A percentile compares a stretch with the other conserved stretches of the same genome.
phyloP scores from a whole-genome alignment of 441 rosid genomes.

The Metrosideros polymorpha region DNA sequence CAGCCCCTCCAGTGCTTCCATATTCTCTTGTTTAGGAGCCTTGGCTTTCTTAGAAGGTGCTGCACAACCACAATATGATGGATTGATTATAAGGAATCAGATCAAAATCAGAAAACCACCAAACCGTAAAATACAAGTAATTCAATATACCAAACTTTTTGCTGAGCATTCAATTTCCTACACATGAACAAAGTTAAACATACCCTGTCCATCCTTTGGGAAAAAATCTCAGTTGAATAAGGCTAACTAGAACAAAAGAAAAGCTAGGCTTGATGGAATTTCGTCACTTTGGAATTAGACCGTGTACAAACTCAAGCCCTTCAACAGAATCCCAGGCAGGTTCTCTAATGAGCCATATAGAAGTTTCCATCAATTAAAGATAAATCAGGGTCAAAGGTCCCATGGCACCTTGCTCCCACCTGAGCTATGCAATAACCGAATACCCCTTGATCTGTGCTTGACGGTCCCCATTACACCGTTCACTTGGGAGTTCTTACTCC shows the following conservation, averaged over 20 bases:
- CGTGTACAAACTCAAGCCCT: not conserved
- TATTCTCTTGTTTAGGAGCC: constrained; percentile 37
- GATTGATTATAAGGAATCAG: constrained; percentile 5
- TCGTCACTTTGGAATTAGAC: not conserved
- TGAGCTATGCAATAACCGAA: not conserved
- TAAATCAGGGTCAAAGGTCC: not conserved
- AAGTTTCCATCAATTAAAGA: not conserved
- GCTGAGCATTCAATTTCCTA: not conserved
- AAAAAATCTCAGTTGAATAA: not conserved
- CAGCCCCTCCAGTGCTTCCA: constrained; percentile 46
- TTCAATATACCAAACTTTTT: not conserved
- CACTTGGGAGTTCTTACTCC: not conserved
- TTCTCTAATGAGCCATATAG: not conserved
- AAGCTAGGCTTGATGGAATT: not conserved
- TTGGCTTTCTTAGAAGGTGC: constrained; percentile 49
- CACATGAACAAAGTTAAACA: not conserved
- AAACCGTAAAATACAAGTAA: not conserved
- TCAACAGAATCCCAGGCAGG: not conserved
- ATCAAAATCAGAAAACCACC: not conserved
- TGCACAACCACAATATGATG: constrained; percentile 14
- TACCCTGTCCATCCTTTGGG: not conserved
- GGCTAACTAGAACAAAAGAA: not conserved
- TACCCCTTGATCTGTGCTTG: not conserved
- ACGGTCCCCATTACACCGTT: not conserved
- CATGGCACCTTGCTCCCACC: not conserved